These are phyloP conservation scores for Alternaria arbusti DNA, from an alignment of 2,329 filamentous ascomycete genomes.

Conservation along the genomic window DNA sequence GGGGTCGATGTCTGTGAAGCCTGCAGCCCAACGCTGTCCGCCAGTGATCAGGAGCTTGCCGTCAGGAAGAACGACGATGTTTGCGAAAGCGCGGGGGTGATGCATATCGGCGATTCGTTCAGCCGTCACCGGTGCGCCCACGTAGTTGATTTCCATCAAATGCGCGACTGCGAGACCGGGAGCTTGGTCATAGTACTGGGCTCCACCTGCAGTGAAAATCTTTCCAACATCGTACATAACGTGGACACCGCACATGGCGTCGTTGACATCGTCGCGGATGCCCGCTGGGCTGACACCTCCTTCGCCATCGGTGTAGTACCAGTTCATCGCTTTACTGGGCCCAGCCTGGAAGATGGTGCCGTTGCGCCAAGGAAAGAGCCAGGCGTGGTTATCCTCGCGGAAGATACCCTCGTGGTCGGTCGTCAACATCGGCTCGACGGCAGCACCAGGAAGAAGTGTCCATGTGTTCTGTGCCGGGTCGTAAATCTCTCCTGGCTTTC, in stretches of 20 bases:
- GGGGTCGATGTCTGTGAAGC: slow-evolving; percentile 22
- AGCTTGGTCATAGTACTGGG: slow-evolving; percentile 18
- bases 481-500: slow-evolving; percentile 26
- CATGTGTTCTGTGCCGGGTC: slow-evolving; percentile 18
- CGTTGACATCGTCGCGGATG: slow-evolving; percentile 46
- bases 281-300: slow-evolving; percentile 54
- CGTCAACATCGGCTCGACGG: slow-evolving; percentile 24
- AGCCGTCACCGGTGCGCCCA: slow-evolving; percentile 16
- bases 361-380: slow-evolving; percentile 27
- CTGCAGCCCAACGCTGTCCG: slow-evolving; percentile 18
- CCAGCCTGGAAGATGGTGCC: slow-evolving; percentile 59
- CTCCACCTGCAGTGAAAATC: slow-evolving; percentile 43
- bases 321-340: slow-evolving; percentile 61
- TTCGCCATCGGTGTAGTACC: slow-evolving; percentile 56
- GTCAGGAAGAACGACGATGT: slow-evolving; percentile 29
- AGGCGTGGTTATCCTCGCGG: slow-evolving; percentile 29
- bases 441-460: slow-evolving; percentile 23
- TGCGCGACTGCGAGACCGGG: slow-evolving; percentile 18
- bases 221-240: slow-evolving; percentile 54
- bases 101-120: slow-evolving; percentile 20
- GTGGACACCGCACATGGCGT: slow-evolving; percentile 52
- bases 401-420: slow-evolving; percentile 22
- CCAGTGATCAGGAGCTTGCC: slow-evolving; percentile 33
- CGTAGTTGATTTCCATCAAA: slow-evolving; percentile 24
- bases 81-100: slow-evolving; percentile 23